A percentile compares a stretch with the other conserved stretches of the same genome.
Conservation (phyloP, 1,284 basidiomycete species). For the Neonothopanus nambi region DNA sequence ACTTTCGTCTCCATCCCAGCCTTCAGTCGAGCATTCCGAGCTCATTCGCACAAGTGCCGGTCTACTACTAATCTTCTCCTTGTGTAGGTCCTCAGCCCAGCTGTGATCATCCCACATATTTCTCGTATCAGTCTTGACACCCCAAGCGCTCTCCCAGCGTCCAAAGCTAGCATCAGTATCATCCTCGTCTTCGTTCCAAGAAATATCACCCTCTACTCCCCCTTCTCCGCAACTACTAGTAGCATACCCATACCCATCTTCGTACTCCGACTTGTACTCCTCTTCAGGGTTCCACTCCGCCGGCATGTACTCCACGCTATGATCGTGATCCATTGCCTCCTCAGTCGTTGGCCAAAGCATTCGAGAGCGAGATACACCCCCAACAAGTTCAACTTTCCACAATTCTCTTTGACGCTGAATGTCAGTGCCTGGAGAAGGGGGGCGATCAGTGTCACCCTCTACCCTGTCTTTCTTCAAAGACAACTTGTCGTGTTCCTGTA, state of each 20-base stretch:
- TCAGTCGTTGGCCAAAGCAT: conserved; percentile 18
- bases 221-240: conserved; percentile 7
- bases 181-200: conserved; percentile 16
- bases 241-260: not conserved
- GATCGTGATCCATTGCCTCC: conserved; percentile 6
- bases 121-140: not conserved
- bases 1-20: conserved; percentile 45
- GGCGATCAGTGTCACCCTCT: conserved; percentile 23
- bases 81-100: conserved; percentile 10
- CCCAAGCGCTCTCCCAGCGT: not conserved
- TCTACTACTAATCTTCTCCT: conserved; percentile 1
- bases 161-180: not conserved
- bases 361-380: conserved; percentile 23
- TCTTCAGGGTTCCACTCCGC: conserved; percentile 15
- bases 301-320: conserved; percentile 13
- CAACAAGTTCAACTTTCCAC: conserved; percentile 46
- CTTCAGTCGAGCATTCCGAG: conserved; percentile 32
- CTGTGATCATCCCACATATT: conserved; percentile 4
- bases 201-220: conserved; percentile 18
- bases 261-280: conserved; percentile 14
- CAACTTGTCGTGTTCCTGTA: conserved; percentile 43
- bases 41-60: conserved; percentile 15
- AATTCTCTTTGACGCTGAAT: conserved; percentile 16
- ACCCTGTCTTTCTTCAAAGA: conserved; percentile 36
- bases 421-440: not conserved